Evolutionary conservation across 768 basidiomycete species (phyloP).

Genomic region (Coprinopsis strossmayeri): DNA sequence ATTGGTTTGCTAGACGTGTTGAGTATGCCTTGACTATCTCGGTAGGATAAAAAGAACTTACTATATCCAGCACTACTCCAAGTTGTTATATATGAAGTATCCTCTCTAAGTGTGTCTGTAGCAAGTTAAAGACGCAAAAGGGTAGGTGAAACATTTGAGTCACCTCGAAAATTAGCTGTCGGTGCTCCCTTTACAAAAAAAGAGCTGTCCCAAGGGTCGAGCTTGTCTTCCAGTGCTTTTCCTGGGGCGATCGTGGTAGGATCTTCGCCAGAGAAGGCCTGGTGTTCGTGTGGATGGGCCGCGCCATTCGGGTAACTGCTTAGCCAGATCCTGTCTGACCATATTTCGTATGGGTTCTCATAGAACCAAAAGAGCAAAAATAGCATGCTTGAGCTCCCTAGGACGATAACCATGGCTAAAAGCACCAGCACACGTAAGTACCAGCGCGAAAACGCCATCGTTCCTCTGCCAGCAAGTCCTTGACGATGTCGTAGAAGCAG

Average conservation of each 20-base stretch:
- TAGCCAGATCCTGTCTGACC: not conserved
- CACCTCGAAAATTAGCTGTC: not conserved
- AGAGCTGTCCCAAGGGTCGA: not conserved
- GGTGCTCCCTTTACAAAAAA: not conserved
- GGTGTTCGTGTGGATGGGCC: no score
- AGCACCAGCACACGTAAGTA: not conserved
- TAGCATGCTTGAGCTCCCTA: not conserved
- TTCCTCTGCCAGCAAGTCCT: no score
- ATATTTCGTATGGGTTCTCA: not conserved
- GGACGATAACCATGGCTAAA: not conserved
- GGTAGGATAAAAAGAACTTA: no score
- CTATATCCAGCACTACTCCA: slow-evolving; percentile 5
- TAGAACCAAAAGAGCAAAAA: not conserved
- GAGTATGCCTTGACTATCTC: no score
- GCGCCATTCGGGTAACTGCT: no score
- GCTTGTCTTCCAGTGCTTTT: no score
- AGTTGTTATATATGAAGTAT: slow-evolving; percentile 2
- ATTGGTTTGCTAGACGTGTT: slow-evolving; percentile 2
- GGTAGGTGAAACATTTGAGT: not conserved
- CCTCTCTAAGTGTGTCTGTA: slow-evolving; percentile 2
- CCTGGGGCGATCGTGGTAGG: no score
- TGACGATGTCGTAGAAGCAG: no score
- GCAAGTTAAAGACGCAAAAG: not conserved
- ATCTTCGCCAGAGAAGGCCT: no score
- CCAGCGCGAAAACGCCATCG: no score